phyloP scores from a whole-genome alignment of 352 stramenopile species.

The Blastocystis sp. region DNA sequence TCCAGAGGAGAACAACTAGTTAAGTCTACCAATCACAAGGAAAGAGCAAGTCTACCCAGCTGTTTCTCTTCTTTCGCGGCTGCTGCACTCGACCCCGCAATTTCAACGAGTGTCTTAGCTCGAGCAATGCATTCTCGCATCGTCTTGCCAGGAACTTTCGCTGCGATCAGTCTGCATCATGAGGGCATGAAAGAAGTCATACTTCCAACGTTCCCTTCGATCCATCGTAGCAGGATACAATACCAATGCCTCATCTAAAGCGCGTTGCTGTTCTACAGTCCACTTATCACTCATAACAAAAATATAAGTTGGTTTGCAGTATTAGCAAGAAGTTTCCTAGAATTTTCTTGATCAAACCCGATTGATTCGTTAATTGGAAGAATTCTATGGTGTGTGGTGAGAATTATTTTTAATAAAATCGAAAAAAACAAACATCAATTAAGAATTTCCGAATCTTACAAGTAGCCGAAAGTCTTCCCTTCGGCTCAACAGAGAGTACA shows the following conservation, averaged over 20 bases:
- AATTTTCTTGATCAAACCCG: background rate
- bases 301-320: background rate
- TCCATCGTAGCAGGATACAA: background rate
- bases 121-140: constrained; percentile 48
- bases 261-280: constrained; percentile 35
- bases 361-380: background rate
- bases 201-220: constrained; percentile 48
- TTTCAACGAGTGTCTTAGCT: background rate
- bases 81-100: background rate
- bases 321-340: constrained; percentile 28
- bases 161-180: background rate
- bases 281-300: constrained; percentile 27
- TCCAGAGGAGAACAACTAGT: background rate
- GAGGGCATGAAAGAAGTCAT: background rate
- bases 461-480: no score
- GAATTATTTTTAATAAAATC: no score
- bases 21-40: background rate
- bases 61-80: background rate
- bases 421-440: no score
- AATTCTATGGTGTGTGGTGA: background rate
- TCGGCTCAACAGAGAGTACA: background rate
- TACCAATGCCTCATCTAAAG: background rate
- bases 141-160: constrained; percentile 30
- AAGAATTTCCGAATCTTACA: no score
- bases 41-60: background rate